phyloP scores from a whole-genome alignment of 1,284 basidiomycete genomes.

The Gomphus sp. region DNA sequence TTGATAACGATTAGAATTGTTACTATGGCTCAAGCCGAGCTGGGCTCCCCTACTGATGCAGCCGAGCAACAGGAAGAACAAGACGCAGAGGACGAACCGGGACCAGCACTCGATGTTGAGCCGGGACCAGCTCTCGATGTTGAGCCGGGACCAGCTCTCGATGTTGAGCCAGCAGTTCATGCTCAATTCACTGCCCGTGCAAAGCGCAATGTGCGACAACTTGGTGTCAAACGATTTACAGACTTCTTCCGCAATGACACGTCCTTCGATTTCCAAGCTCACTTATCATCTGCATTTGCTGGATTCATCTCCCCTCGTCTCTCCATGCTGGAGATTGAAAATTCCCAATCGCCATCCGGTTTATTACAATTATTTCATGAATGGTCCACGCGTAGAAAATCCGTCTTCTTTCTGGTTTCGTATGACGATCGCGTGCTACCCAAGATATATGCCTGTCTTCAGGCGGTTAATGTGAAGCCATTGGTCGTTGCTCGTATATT shows the following conservation, averaged over 20 bases:
- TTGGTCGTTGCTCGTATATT: conserved; percentile 75
- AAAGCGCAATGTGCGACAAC: conserved; percentile 62
- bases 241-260: conserved; percentile 79
- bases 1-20: conserved; percentile 58
- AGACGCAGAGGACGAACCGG: conserved; percentile 29
- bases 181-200: conserved; percentile 29
- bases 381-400: conserved; percentile 61
- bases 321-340: conserved; percentile 69
- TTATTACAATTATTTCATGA: conserved; percentile 80
- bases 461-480: conserved; percentile 82
- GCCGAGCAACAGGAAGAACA: conserved; percentile 16
- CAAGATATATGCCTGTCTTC: conserved; percentile 75
- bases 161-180: conserved; percentile 19
- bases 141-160: conserved; percentile 28
- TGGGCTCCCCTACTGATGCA: conserved; percentile 22
- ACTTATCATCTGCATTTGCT: conserved; percentile 59
- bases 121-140: too few relatives aligned
- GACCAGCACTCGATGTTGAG: too few relatives aligned
- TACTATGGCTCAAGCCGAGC: conserved; percentile 51
- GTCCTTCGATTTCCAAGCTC: conserved; percentile 69
- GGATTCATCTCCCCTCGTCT: conserved; percentile 81
- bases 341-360: conserved; percentile 87
- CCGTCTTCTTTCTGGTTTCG: conserved; percentile 55
- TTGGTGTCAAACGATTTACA: conserved; percentile 78
- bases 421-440: conserved; percentile 67